These are phyloP conservation scores for Mycena polygramma DNA, from an alignment of 768 basidiomycete genomes.

Conservation along the genomic window DNA sequence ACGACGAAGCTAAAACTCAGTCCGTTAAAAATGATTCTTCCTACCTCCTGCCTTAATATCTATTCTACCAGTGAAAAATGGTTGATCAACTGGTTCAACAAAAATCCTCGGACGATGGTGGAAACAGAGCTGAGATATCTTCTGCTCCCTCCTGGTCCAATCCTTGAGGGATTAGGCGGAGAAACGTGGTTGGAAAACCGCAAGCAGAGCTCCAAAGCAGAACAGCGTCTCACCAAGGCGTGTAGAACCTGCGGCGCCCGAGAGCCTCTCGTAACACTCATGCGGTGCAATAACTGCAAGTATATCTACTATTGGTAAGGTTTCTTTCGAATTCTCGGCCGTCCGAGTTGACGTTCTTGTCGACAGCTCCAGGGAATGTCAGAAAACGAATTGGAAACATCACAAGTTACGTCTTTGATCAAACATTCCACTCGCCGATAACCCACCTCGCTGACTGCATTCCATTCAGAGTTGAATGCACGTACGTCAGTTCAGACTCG, in stretches of 20 bases:
- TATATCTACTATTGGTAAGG: conserved; percentile 44
- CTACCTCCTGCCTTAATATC: not conserved
- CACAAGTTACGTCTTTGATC: not conserved
- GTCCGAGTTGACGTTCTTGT: conserved; percentile 22
- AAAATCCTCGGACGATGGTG: conserved; percentile 32
- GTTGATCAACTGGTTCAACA: conserved; percentile 39
- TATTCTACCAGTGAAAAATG: conserved; percentile 27
- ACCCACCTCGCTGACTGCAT: not conserved
- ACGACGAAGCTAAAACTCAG: conserved; percentile 32
- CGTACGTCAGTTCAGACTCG: not conserved
- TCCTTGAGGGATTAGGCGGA: conserved; percentile 38
- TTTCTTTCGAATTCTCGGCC: not conserved
- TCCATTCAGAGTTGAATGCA: not conserved
- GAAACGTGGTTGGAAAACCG: conserved; percentile 36
- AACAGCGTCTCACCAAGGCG: conserved; percentile 33
- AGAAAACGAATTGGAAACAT: not conserved
- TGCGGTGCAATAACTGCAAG: conserved; percentile 39
- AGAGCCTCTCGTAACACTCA: conserved; percentile 37
- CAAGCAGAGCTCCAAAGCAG: conserved; percentile 30
- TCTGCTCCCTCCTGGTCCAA: conserved; percentile 29
- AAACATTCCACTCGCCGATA: not conserved
- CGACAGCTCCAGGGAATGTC: not conserved
- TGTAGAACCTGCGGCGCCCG: conserved; percentile 37
- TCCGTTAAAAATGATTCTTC: conserved; percentile 14
- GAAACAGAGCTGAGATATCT: conserved; percentile 9